These are phyloP conservation scores for Coniochaeta prunicola DNA, from an alignment of 2,329 filamentous ascomycete species.

Conservation along the genomic window DNA sequence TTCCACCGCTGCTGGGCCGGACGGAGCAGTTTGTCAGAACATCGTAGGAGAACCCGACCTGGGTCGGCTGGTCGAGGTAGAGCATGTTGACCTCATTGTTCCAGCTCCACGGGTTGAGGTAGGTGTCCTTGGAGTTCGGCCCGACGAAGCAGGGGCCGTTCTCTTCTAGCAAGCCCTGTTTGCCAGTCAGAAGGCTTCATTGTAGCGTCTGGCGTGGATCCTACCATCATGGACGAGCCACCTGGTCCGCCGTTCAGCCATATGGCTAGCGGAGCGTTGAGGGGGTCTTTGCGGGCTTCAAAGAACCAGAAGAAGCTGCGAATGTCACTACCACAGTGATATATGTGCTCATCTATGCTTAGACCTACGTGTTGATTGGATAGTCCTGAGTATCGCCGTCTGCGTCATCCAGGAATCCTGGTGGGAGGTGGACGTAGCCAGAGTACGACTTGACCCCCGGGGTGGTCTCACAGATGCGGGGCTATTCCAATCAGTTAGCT, in stretches of 20 bases:
- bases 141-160: slow-evolving; percentile 39
- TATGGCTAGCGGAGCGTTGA: slow-evolving; percentile 35
- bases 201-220: slow-evolving; percentile 4
- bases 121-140: slow-evolving; percentile 38
- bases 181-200: neutral
- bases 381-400: slow-evolving; percentile 19
- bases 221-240: slow-evolving; percentile 36
- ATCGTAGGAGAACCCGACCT: slow-evolving; percentile 19
- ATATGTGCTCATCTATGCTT: too few relatives aligned
- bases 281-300: slow-evolving; percentile 18
- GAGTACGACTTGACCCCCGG: slow-evolving; percentile 54
- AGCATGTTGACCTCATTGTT: slow-evolving; percentile 55
- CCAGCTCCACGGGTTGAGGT: slow-evolving; percentile 51
- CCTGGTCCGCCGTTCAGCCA: slow-evolving; percentile 57
- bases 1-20: slow-evolving; percentile 6
- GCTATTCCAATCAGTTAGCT: slow-evolving; percentile 24
- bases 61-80: slow-evolving; percentile 52
- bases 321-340: slow-evolving; percentile 11
- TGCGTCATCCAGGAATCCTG: slow-evolving; percentile 28
- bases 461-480: slow-evolving; percentile 44
- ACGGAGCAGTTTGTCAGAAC: slow-evolving; percentile 12
- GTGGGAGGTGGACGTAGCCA: slow-evolving; percentile 50
- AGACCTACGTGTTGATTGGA: slow-evolving; percentile 31
- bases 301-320: slow-evolving; percentile 27
- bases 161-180: slow-evolving; percentile 42